These are phyloP conservation scores for Heliocybe sulcata DNA, from an alignment of 1,284 basidiomycete genomes.

Conservation along the genomic window DNA sequence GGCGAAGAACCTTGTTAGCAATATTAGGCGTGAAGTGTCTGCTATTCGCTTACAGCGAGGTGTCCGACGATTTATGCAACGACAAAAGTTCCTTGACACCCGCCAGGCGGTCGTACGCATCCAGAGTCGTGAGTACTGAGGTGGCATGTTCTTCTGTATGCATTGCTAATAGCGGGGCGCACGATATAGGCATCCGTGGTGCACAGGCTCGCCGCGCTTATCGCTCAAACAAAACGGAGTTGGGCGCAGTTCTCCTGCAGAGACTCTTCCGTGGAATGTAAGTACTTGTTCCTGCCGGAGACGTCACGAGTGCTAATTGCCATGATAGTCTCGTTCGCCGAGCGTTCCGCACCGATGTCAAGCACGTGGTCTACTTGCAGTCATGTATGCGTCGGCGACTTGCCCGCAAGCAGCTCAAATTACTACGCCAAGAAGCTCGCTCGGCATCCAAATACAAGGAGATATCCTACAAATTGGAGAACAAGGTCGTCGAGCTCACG, in stretches of 20 bases:
- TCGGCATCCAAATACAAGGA: slow-evolving; percentile 99
- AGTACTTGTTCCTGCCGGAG: slow-evolving; percentile 24
- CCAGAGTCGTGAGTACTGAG: slow-evolving; percentile 72
- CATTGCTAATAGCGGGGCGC: slow-evolving; percentile 5
- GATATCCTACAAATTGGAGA: slow-evolving; percentile 96
- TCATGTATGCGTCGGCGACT: slow-evolving; percentile 87
- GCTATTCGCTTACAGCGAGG: slow-evolving; percentile 76
- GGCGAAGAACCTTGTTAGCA: slow-evolving; percentile 68
- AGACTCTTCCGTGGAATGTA: slow-evolving; percentile 85
- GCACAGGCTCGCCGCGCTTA: slow-evolving; percentile 66
- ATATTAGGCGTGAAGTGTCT: slow-evolving; percentile 68
- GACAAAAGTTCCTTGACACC: slow-evolving; percentile 62
- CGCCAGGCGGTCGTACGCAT: slow-evolving; percentile 64
- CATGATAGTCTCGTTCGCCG: slow-evolving; percentile 56
- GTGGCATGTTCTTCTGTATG: background rate
- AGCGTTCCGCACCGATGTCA: slow-evolving; percentile 58
- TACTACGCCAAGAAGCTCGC: slow-evolving; percentile 85
- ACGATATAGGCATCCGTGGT: slow-evolving; percentile 68
- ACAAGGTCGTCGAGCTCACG: slow-evolving; percentile 99
- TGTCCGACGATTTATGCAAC: slow-evolving; percentile 68
- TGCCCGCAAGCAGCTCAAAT: slow-evolving; percentile 82
- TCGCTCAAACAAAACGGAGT: slow-evolving; percentile 49
- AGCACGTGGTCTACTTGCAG: slow-evolving; percentile 81
- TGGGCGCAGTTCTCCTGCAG: slow-evolving; percentile 77
- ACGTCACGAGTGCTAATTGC: slow-evolving; percentile 9